Conservation (phyloP, 805 yeast species). For the Lipomyces mesembrius region DNA sequence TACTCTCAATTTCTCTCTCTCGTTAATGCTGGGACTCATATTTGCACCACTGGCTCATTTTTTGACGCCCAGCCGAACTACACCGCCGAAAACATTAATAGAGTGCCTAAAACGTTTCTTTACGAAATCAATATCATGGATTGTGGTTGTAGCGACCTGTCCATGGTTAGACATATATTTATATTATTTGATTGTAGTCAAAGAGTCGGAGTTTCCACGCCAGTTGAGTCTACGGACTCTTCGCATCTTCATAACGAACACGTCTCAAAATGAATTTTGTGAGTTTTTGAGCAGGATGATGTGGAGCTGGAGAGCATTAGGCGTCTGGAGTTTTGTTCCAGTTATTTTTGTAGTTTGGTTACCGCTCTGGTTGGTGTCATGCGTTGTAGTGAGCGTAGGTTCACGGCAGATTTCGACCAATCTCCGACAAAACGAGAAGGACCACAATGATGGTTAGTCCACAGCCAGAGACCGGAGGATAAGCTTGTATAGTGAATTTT, state of each 20-base stretch:
- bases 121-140: conserved; percentile 40
- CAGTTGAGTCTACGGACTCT: not conserved
- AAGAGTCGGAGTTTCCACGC: not conserved
- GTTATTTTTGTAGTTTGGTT: conserved; percentile 61
- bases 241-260: not conserved
- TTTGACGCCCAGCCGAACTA: conserved; percentile 32
- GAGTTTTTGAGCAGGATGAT: conserved; percentile 46
- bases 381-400: conserved; percentile 8
- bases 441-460: not conserved
- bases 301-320: conserved; percentile 67
- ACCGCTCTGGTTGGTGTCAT: conserved; percentile 69
- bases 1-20: conserved; percentile 83
- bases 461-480: not conserved
- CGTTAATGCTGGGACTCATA: conserved; percentile 69
- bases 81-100: conserved; percentile 3
- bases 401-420: not conserved
- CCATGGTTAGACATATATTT: conserved; percentile 21
- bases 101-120: conserved; percentile 18
- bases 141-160: conserved; percentile 41
- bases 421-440: not conserved
- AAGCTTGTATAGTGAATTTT: not conserved
- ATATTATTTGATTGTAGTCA: not conserved
- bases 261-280: not conserved
- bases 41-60: conserved; percentile 77
- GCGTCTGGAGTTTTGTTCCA: conserved; percentile 81